Evolutionary conservation across 2,329 filamentous ascomycete genomes (phyloP), one percentile per base, ranked within the genome.

Genomic region (Penicillium freii): DNA sequence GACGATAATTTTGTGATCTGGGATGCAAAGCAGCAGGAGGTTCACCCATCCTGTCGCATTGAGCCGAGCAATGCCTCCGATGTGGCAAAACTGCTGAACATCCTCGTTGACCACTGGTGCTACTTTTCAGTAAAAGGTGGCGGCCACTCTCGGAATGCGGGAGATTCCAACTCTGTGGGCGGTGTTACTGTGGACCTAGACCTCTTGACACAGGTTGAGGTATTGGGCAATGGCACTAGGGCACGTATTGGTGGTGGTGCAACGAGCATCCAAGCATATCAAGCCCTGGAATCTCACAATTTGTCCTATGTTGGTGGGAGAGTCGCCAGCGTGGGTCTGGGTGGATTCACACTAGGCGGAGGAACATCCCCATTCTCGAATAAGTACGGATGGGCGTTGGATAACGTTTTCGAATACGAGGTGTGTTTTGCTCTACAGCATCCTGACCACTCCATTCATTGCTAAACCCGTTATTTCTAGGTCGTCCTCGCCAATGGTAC

Each of bases 111-210:
- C n/a, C 48, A 59, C 25, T 62, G 59, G 58, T 70, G 68, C 48
- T 60, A 62, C 3, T 85, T 84, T 52, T 80, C 82, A 10, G 68
- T 84, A 66, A 81, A 82, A 62, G 78, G 78, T 0, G 82, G 82
- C 19, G 82, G 82, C 1, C 82, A 84, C 66, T 81, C 80, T 52
- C 78, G 80, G 10, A 81, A 82, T 58, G 75, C 79, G 33, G 78
- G 77, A 63, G 80, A 78, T 50, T 75, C 81, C 4, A 84, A 78
- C 61, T 77, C 83, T 27, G 69, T 77, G 19, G 75, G 71, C 2
- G 66, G 62, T 21, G 62, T 68, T 21, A 66, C 65, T 13, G 57
- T 69, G 10, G 63, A 64, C 43, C 57, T 69, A 1, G 43, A 60
- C 17, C 50, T 50, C 3, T 44, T 68, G 34, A 60, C 55, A 25